phyloP scores from a whole-genome alignment of 2,329 filamentous ascomycete species.

The Aspergillus brunneoviolaceus region DNA sequence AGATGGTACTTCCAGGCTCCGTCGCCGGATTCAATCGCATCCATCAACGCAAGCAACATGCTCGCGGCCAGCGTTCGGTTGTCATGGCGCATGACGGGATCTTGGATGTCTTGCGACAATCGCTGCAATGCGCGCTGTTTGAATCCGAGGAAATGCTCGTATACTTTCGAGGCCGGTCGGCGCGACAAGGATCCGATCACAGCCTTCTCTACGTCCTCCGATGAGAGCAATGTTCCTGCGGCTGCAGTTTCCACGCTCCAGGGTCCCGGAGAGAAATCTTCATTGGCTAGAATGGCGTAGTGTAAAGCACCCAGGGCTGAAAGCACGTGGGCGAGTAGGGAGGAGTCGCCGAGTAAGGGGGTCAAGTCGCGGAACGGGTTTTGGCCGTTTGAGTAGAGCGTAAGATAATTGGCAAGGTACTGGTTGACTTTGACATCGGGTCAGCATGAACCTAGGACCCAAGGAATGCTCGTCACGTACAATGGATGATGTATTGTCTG shows the following conservation, averaged over 20 bases:
- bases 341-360: conserved; percentile 45
- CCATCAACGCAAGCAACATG: conserved; percentile 51
- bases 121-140: conserved; percentile 50
- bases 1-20: conserved; percentile 54
- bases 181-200: conserved; percentile 32
- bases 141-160: conserved; percentile 45
- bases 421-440: conserved; percentile 31
- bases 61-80: conserved; percentile 48
- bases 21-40: conserved; percentile 52
- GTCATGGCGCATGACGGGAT: conserved; percentile 37
- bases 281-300: conserved; percentile 42
- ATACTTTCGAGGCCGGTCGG: conserved; percentile 36
- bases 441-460: conserved; percentile 17
- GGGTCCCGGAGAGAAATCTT: conserved; percentile 34
- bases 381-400: conserved; percentile 47
- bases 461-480: conserved; percentile 26
- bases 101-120: conserved; percentile 35
- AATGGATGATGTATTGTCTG: conserved; percentile 50
- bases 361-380: conserved; percentile 53
- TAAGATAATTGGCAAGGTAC: conserved; percentile 46
- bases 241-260: conserved; percentile 28
- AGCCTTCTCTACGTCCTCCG: conserved; percentile 29
- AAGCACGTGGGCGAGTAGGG: conserved; percentile 48
- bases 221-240: conserved; percentile 20
- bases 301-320: conserved; percentile 52